Evolutionary conservation across 2,329 filamentous ascomycete species (phyloP).

Genomic region (Fusarium tanahbumbuense): DNA sequence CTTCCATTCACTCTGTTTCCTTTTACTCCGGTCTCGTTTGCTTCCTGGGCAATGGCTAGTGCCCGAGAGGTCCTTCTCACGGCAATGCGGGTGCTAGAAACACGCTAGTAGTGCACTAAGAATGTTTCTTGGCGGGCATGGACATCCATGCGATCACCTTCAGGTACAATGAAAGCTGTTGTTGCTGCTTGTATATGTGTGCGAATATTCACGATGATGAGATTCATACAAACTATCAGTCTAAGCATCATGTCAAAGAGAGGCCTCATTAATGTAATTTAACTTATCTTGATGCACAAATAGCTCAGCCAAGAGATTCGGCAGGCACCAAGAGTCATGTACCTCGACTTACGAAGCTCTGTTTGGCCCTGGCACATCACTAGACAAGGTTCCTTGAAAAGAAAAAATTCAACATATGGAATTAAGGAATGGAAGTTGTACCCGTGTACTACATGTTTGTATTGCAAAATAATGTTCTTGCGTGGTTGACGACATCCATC

Average conservation of each 20-base stretch:
- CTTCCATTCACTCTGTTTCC: neutral
- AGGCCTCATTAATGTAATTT: neutral
- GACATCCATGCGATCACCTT: slow-evolving; percentile 22
- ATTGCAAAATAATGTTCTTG: slow-evolving; percentile 5
- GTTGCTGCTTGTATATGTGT: neutral
- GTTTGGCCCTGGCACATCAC: slow-evolving; percentile 22
- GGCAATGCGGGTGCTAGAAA: slow-evolving; percentile 36
- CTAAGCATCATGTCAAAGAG: neutral
- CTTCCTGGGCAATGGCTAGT: slow-evolving; percentile 22
- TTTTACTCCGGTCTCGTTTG: slow-evolving; percentile 21
- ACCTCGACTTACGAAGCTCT: slow-evolving; percentile 31
- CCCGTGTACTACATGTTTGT: neutral
- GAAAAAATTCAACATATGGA: slow-evolving; percentile 3
- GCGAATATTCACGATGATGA: slow-evolving; percentile 10
- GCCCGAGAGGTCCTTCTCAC: slow-evolving; percentile 9
- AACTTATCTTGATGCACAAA: neutral
- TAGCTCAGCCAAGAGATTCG: slow-evolving; percentile 5
- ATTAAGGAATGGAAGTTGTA: neutral
- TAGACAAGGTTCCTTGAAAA: slow-evolving; percentile 29
- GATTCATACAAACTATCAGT: neutral
- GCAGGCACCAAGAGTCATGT: slow-evolving; percentile 15
- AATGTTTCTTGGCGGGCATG: slow-evolving; percentile 22
- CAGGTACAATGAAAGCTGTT: slow-evolving; percentile 11
- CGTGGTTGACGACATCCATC: neutral
- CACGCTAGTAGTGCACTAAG: slow-evolving; percentile 36